A percentile compares a stretch with the other conserved stretches of the same genome.
Evolutionary conservation across 2,329 filamentous ascomycete species (phyloP).

Genomic region (Fusarium sarcochroum): DNA sequence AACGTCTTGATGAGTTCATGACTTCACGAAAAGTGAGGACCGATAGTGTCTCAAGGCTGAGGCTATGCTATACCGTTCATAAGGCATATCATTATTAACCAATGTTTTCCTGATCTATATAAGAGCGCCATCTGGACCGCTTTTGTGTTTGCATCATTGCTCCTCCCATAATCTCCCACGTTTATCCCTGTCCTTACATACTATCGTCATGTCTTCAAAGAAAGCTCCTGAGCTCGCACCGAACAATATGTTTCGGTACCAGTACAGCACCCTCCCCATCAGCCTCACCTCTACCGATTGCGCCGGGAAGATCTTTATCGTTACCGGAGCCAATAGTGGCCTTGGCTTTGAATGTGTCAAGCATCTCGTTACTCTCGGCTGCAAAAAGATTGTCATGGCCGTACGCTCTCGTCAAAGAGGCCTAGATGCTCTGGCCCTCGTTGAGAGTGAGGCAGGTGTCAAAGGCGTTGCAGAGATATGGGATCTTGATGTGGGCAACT

Average conservation of each 20-base stretch:
- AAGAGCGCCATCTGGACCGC: not conserved
- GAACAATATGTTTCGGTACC: not conserved
- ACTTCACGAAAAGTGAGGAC: not conserved
- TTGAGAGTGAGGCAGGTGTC: slow-evolving; percentile 26
- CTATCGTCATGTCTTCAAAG: not conserved
- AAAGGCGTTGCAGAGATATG: slow-evolving; percentile 23
- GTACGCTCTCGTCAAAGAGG: slow-evolving; percentile 22
- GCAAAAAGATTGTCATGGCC: slow-evolving; percentile 56
- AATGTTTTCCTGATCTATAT: not conserved
- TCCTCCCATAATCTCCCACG: not conserved
- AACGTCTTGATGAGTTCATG: not conserved
- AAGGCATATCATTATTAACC: not conserved
- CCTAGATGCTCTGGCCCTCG: slow-evolving; percentile 15
- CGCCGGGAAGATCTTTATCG: slow-evolving; percentile 50
- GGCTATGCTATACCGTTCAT: too few relatives aligned
- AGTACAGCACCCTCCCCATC: slow-evolving; percentile 21
- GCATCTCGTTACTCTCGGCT: slow-evolving; percentile 55
- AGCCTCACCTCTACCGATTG: slow-evolving; percentile 11
- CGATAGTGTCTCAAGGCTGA: not conserved
- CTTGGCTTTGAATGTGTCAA: slow-evolving; percentile 58
- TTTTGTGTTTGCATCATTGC: not conserved
- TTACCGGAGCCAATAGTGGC: slow-evolving; percentile 59
- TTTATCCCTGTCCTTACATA: not conserved
- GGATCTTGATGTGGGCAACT: slow-evolving; percentile 26
- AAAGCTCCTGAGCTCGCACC: not conserved